Evolutionary conservation across 257 asterid species (phyloP), one percentile per base, ranked within the genome.

Genomic region (Plantago major): DNA sequence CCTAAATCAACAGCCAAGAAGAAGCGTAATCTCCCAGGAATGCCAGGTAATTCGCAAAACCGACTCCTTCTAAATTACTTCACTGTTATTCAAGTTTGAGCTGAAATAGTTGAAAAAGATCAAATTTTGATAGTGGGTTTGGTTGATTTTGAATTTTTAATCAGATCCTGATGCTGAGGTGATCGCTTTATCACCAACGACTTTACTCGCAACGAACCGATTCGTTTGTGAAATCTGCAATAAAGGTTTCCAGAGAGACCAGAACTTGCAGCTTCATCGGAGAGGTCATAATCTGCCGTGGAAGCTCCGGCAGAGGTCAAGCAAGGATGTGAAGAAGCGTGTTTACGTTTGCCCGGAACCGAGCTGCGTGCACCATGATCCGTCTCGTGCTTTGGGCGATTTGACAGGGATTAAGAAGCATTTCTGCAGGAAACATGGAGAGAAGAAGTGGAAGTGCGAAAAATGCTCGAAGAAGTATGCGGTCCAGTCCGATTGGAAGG

Each of bases 31-130:
- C 90, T 86, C 16, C 97, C 97, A 6, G 97, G 97, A 62, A 89
- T 84, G 97, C 97, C 97, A 70, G 95, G 97, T 89, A 81, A 51
- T n/a, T n/a, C n/a, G n/a, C n/a, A n/a, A n/a, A n/a, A n/a, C n/a
- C n/a, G n/a, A n/a, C n/a, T n/a, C n/a, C n/a, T n/a, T n/a, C n/a
- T n/a, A n/a, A n/a, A n/a, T n/a, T n/a, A n/a, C n/a, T n/a, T n/a
- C n/a, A n/a, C 30, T 42, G 57, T 4, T 16, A n/a, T 19, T 40
- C 46, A 5, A 33, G 38, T 26, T 14, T 50, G 46, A 5, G 33
- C 18, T 26, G 37, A 51, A 51, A 51, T 11, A 54, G 11, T 28
- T 54, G 60, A 26, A 26, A 54, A 54, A 54, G 28, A n/a, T n/a
- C n/a, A n/a, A n/a, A 11, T 54, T 28, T 42, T 67, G 40, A 64